Percentiles rank a stretch among this genome's conserved stretches.
phyloP scores from a whole-genome alignment of 306 rosid genomes.

The Morella rubra region DNA sequence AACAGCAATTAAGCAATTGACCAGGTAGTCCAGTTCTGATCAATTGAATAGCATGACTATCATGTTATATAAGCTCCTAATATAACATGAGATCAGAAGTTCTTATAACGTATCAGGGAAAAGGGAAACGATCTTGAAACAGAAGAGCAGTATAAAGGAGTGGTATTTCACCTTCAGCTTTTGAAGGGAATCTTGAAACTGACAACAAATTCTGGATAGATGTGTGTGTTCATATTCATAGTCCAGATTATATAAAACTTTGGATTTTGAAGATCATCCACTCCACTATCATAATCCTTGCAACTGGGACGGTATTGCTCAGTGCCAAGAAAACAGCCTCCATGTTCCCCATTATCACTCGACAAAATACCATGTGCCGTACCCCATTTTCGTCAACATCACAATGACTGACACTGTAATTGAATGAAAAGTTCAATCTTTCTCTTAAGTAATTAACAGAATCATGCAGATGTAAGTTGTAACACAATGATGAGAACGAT shows the following conservation, averaged over 20 bases:
- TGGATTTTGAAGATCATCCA: constrained; percentile 70
- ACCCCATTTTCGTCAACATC: constrained; percentile 86
- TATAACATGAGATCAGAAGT: background rate
- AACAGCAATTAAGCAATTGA: constrained; percentile 19
- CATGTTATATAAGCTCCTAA: background rate
- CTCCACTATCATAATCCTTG: constrained; percentile 78
- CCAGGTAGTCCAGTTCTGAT: constrained; percentile 19
- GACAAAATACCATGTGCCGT: constrained; percentile 67
- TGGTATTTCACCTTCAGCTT: constrained; percentile 57
- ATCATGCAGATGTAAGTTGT: constrained; percentile 15
- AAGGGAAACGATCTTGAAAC: constrained; percentile 8
- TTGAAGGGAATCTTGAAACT: constrained; percentile 66
- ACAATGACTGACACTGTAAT: constrained; percentile 62
- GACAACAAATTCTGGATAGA: constrained; percentile 79
- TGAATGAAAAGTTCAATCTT: constrained; percentile 41
- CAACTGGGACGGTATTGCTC: constrained; percentile 68
- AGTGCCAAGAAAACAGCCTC: constrained; percentile 65
- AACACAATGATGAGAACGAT: background rate
- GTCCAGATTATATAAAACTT: constrained; percentile 62
- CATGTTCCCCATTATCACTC: constrained; percentile 81
- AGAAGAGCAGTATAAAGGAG: constrained; percentile 27
- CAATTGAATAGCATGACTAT: constrained; percentile 9
- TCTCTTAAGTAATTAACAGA: constrained; percentile 18
- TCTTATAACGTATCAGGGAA: constrained; percentile 12
- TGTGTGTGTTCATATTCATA: constrained; percentile 76